Percentiles rank a stretch among this genome's conserved stretches.
phyloP scores from a whole-genome alignment of 2,329 filamentous ascomycete genomes.

The Beauveria pseudobassiana region DNA sequence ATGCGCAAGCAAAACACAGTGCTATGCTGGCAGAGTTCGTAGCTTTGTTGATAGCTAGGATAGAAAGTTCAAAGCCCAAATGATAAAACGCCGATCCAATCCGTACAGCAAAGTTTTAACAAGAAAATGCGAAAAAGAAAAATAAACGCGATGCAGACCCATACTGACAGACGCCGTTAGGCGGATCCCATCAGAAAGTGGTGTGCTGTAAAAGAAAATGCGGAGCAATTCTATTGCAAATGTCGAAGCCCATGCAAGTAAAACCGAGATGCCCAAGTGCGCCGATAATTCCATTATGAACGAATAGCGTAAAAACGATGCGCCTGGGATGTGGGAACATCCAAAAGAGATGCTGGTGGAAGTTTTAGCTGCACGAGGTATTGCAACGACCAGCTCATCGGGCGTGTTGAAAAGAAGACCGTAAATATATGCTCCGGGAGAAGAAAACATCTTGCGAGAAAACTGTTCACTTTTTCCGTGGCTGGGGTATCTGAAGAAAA shows the following conservation, averaged over 20 bases:
- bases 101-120: background rate
- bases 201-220: background rate
- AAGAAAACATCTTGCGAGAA: conserved; percentile 15
- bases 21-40: background rate
- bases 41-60: background rate
- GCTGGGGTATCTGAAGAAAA: conserved; percentile 30
- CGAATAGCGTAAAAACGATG: conserved; percentile 18
- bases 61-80: background rate
- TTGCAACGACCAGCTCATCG: background rate
- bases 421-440: conserved; percentile 17
- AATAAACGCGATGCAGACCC: background rate
- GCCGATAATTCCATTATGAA: conserved; percentile 29
- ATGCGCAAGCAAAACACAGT: background rate
- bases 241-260: conserved; percentile 16
- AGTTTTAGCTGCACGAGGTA: background rate
- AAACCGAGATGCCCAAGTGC: conserved; percentile 16
- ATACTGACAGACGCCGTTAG: background rate
- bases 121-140: background rate
- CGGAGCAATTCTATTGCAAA: conserved; percentile 12
- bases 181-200: background rate
- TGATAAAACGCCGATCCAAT: conserved; percentile 4
- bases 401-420: conserved; percentile 6
- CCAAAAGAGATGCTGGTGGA: background rate
- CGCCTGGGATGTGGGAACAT: background rate
- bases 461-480: conserved; percentile 26